Evolutionary conservation across 345 rosid species (phyloP), one percentile per base, ranked within the genome.

Genomic region (Salix viminalis): DNA sequence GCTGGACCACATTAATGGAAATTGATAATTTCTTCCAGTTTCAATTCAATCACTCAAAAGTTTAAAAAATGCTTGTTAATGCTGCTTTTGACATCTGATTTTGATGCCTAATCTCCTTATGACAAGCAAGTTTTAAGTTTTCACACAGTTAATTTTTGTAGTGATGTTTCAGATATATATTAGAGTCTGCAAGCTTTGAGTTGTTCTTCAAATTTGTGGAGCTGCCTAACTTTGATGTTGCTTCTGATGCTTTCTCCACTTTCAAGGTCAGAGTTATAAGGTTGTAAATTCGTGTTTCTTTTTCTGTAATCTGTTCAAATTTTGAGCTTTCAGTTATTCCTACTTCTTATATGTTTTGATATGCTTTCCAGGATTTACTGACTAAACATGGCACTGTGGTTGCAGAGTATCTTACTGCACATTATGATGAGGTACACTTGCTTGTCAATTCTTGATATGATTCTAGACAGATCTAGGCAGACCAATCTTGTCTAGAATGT

Each of bases 211-310:
- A 95, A 86, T 95, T 89, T 84, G 96, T 93, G 87, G 97, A 95
- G 80, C 78, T 90, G 85, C 98, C 99, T 18, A 91, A 82, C 85
- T 95, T 93, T 83, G 99, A 95, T 75, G 94, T 93, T 83, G 90
- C 98, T 78, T 93, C 98, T 83, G 99, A 95, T 91, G 96, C 99
- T 71, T 93, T 95, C 85, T 90, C 94, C 75, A 95, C 97, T 79
- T 95, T 95, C 84, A 95, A 95, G 97, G 97, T 93, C 83, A 86
- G 87, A 80, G 44, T 50, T 70, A 14, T 37, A 52, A 72, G 71
- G 75, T 71, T 65, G 73, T 72, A 26, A 75, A 48, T 72, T 78
- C 68, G 52, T 75, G 65, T 44, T 76, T 66, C 44, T 75, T 70
- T 12, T 32, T 13, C 14, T 54, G 58, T 79, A 71, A 39, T 32